Evolutionary conservation across 352 stramenopile species (phyloP).

Genomic region (Pythium monospermum): DNA sequence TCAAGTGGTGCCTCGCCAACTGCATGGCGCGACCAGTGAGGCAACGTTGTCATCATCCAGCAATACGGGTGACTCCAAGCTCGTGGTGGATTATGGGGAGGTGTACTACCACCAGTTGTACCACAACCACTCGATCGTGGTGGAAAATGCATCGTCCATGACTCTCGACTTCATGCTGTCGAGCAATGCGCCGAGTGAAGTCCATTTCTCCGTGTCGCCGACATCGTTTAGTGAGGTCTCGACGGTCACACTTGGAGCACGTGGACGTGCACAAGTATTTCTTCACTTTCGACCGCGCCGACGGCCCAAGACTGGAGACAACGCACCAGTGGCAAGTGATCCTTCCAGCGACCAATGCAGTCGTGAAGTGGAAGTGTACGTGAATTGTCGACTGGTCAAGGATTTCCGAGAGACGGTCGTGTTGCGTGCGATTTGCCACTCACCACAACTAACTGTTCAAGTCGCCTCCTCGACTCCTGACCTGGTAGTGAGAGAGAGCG

Average conservation of each 20-base stretch:
- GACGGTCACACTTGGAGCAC: slow-evolving; percentile 63
- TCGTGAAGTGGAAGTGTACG: slow-evolving; percentile 84
- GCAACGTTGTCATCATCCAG: slow-evolving; percentile 6
- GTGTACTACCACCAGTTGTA: slow-evolving; percentile 89
- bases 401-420: slow-evolving; percentile 85
- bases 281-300: slow-evolving; percentile 81
- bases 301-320: too few relatives aligned
- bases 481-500: slow-evolving; percentile 20
- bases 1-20: slow-evolving; percentile 51
- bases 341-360: slow-evolving; percentile 62
- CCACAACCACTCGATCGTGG: slow-evolving; percentile 87
- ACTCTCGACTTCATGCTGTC: slow-evolving; percentile 84
- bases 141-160: slow-evolving; percentile 83
- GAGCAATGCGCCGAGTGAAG: slow-evolving; percentile 75
- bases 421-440: slow-evolving; percentile 70
- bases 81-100: slow-evolving; percentile 82
- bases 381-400: slow-evolving; percentile 85
- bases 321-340: too few relatives aligned
- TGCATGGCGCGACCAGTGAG: slow-evolving; percentile 60
- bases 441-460: slow-evolving; percentile 69
- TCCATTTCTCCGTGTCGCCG: slow-evolving; percentile 78
- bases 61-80: not conserved
- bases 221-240: slow-evolving; percentile 83
- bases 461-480: slow-evolving; percentile 48
- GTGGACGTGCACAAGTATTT: slow-evolving; percentile 78